phyloP scores from a whole-genome alignment of 2,329 filamentous ascomycete genomes.

The Macrophomina pseudophaseolina region DNA sequence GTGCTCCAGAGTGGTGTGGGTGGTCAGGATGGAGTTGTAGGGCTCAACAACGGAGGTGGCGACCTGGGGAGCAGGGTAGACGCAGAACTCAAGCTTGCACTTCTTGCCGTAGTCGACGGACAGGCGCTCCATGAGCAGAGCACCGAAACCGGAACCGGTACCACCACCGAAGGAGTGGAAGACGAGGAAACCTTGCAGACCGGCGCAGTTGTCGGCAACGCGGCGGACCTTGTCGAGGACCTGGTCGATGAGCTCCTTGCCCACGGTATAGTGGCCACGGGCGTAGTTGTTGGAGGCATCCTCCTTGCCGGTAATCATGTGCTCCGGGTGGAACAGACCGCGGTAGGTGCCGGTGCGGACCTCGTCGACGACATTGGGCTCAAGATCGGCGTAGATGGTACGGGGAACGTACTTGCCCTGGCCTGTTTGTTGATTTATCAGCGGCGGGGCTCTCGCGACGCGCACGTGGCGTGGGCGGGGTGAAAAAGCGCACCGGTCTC shows the following conservation, averaged over 20 bases:
- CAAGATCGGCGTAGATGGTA: constrained; percentile 74
- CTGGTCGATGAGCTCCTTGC: constrained; percentile 75
- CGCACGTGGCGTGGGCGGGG: constrained; percentile 15
- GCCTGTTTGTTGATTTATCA: constrained; percentile 24
- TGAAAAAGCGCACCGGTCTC: constrained; percentile 61
- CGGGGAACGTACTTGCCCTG: constrained; percentile 72
- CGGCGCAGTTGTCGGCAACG: constrained; percentile 74
- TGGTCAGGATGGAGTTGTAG: constrained; percentile 75
- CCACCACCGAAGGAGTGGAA: constrained; percentile 78
- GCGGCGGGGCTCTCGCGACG: constrained; percentile 8
- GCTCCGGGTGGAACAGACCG: constrained; percentile 74
- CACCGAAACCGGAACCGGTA: constrained; percentile 74
- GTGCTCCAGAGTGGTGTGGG: constrained; percentile 77
- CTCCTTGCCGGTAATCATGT: constrained; percentile 75
- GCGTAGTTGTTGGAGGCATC: constrained; percentile 80
- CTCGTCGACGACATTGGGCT: constrained; percentile 74
- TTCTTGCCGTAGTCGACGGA: constrained; percentile 78
- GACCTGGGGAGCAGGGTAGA: constrained; percentile 72
- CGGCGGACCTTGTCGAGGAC: constrained; percentile 74
- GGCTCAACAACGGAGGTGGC: constrained; percentile 75
- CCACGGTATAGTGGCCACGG: constrained; percentile 76
- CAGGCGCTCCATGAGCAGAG: constrained; percentile 73
- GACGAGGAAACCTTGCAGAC: constrained; percentile 74
- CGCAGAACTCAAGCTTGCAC: constrained; percentile 76
- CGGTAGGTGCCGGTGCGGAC: constrained; percentile 72